These are phyloP conservation scores for Paramyrothecium sp. DNA, from an alignment of 2,329 filamentous ascomycete genomes.

Conservation along the genomic window DNA sequence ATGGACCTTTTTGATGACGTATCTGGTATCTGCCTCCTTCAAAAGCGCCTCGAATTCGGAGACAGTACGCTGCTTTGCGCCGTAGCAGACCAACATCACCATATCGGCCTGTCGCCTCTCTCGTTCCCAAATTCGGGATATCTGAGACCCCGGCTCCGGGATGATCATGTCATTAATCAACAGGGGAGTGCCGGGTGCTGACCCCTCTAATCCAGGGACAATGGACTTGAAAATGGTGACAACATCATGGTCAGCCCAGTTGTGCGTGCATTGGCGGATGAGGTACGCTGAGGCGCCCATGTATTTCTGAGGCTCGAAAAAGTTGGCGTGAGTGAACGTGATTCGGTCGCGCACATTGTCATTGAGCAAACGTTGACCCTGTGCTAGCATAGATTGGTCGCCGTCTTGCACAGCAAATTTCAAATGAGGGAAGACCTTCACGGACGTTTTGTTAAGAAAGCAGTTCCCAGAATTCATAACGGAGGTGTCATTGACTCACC, in stretches of 20 bases:
- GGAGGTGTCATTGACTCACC: no score
- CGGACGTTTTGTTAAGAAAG: not conserved
- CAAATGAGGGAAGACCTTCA: slow-evolving; percentile 14
- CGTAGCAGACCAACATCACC: slow-evolving; percentile 19
- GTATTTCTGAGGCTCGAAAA: slow-evolving; percentile 22
- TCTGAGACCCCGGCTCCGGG: slow-evolving; percentile 8
- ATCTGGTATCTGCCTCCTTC: slow-evolving; percentile 1
- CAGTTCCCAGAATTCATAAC: no score
- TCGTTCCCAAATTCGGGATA: slow-evolving; percentile 9
- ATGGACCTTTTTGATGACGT: not conserved
- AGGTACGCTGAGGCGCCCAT: slow-evolving; percentile 15
- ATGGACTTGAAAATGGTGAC: slow-evolving; percentile 19
- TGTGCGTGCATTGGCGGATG: slow-evolving; percentile 21
- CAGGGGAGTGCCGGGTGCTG: slow-evolving; percentile 12
- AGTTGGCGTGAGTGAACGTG: slow-evolving; percentile 15
- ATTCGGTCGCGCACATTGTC: slow-evolving; percentile 10
- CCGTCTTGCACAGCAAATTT: slow-evolving; percentile 22
- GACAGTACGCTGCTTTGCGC: slow-evolving; percentile 20
- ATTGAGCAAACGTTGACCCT: slow-evolving; percentile 7
- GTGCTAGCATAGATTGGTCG: slow-evolving; percentile 12
- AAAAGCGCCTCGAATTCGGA: slow-evolving; percentile 12
- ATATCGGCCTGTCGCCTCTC: slow-evolving; percentile 19
- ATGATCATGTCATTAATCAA: slow-evolving; percentile 20
- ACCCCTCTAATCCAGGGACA: slow-evolving; percentile 20
- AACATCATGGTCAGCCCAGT: slow-evolving; percentile 18